Conservation (phyloP, 768 basidiomycete genomes). For the Fomitopsis serialis region DNA sequence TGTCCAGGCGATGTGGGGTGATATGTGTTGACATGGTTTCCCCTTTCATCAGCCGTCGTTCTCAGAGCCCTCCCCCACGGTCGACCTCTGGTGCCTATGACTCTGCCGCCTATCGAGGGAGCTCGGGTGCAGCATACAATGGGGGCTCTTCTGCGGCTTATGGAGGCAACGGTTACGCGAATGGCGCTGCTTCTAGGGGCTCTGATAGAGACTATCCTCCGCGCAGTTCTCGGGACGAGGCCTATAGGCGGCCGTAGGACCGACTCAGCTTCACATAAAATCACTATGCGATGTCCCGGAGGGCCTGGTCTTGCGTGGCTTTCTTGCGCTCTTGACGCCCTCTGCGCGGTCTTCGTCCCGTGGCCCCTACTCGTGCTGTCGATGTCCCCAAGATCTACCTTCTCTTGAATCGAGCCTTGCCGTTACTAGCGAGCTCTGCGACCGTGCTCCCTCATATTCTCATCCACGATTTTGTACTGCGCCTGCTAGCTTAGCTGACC, state of each 20-base stretch:
- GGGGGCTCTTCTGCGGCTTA: conserved; percentile 27
- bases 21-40: conserved; percentile 1
- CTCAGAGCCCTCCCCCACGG: conserved; percentile 60
- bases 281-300: not conserved
- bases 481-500: no score
- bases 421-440: no score
- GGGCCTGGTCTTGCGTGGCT: not conserved
- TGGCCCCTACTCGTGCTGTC: no score
- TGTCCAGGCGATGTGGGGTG: not conserved
- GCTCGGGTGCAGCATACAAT: conserved; percentile 19
- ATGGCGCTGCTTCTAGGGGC: conserved; percentile 24
- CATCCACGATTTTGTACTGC: no score
- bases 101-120: conserved; percentile 34
- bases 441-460: no score
- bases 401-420: no score
- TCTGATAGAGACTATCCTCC: conserved; percentile 35
- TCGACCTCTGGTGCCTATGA: conserved; percentile 45
- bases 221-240: conserved; percentile 28
- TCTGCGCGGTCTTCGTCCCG: no score
- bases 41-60: conserved; percentile 60
- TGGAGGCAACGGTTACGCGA: conserved; percentile 45
- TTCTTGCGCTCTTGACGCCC: no score
- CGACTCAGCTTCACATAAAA: not conserved
- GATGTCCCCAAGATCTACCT: no score
- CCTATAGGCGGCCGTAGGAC: conserved; percentile 20